These are phyloP conservation scores for Neocucurbitaria cava DNA, from an alignment of 2,329 filamentous ascomycete genomes.

Conservation along the genomic window DNA sequence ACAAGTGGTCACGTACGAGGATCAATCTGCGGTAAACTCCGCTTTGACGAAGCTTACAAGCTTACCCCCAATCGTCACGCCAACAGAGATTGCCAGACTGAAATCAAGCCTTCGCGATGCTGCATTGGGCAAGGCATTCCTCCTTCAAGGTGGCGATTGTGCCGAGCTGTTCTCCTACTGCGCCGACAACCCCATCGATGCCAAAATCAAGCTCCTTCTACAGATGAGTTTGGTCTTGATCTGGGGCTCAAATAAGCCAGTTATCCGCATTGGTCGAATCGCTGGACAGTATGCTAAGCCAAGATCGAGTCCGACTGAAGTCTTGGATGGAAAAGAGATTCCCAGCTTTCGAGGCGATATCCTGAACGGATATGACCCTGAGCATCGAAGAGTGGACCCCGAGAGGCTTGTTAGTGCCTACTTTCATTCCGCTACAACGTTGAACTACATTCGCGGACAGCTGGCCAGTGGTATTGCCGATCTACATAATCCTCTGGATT, in stretches of 20 bases:
- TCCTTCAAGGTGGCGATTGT: constrained; percentile 95
- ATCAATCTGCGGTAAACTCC: constrained; percentile 64
- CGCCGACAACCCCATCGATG: constrained; percentile 84
- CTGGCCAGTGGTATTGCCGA: constrained; percentile 90
- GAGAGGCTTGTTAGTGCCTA: constrained; percentile 87
- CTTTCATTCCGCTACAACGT: constrained; percentile 91
- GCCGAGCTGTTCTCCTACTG: constrained; percentile 98
- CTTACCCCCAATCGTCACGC: constrained; percentile 80
- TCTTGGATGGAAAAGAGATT: constrained; percentile 78
- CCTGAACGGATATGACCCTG: constrained; percentile 82
- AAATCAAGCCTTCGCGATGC: constrained; percentile 83
- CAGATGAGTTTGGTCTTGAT: constrained; percentile 98
- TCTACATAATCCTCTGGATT: constrained; percentile 90
- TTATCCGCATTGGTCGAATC: constrained; percentile 94
- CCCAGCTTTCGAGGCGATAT: constrained; percentile 96
- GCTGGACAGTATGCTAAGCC: constrained; percentile 98
- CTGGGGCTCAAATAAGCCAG: constrained; percentile 81
- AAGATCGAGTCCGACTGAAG: constrained; percentile 85
- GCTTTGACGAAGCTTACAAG: constrained; percentile 70
- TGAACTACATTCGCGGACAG: constrained; percentile 89
- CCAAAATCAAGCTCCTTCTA: constrained; percentile 93
- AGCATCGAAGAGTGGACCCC: constrained; percentile 82
- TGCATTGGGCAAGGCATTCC: constrained; percentile 86
- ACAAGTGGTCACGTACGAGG: constrained; percentile 74
- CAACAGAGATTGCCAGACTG: constrained; percentile 79